Evolutionary conservation across 2,329 filamentous ascomycete genomes (phyloP), one percentile per base, ranked within the genome.

Genomic region (Clonostachys byssicola): DNA sequence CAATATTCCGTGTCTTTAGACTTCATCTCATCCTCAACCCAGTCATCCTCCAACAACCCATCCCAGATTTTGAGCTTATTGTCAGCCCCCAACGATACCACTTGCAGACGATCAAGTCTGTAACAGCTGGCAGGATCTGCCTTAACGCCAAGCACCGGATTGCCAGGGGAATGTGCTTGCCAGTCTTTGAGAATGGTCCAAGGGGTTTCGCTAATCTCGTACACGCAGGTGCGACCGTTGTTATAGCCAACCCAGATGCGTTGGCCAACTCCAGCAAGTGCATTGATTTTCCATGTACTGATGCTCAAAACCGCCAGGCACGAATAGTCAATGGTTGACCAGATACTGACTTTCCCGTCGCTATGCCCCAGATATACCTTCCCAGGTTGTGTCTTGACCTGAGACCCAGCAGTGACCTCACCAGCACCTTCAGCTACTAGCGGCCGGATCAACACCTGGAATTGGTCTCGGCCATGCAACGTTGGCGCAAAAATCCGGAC

Each of bases 131-230:
- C 88, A 2, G 79, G 75, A 61, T 99, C 94, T 2, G 87, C 80
- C 12, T 88, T 68, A 49, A 99, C 80, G 49, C 84, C 86, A 42
- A 88, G 78, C 8, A 96, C 85, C 0, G 92, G 88, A 52, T 87
- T 87, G 23, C 23, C 23, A 30, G 23, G 23, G 7, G 89, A 85
- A 61, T 97, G 94, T 4, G 90, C 92, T 53, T 86, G 83, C 92
- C 94, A 99, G 60, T 97, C 92, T 64, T 99, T 99, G 68, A 89
- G 85, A 23, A 95, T 83, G 17, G 78, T 78, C 94, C 94, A 99
- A 0, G 92, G 92, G n/a, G 80, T 83, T 33, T 81, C 78, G 10
- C 74, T 80, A 12, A 89, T 87, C 63, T 99, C 92, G 65, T 96
- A 99, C 8, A 97, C 88, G 58, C 90, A 94, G 34, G 96, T 83